Conservation (phyloP, 441 rosid species). For the Geranium incanum region DNA sequence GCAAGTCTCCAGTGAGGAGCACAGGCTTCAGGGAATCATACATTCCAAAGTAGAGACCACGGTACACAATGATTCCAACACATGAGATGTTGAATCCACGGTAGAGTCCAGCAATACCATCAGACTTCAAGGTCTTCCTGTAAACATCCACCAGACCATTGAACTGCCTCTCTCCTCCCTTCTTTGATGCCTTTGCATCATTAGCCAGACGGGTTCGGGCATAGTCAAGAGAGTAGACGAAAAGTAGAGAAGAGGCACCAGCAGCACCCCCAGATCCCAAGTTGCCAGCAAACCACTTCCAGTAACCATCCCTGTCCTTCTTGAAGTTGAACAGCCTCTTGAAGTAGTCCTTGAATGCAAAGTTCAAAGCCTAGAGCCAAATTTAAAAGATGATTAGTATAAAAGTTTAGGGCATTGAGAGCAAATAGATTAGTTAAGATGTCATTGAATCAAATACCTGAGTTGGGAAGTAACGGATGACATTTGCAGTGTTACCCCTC, state of each 20-base stretch:
- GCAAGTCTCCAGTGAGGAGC: slow-evolving; percentile 14
- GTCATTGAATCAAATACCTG: slow-evolving; percentile 15
- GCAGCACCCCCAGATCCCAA: too few species aligned
- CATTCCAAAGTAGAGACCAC: not conserved
- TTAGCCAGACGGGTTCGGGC: too few species aligned
- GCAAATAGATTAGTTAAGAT: not conserved
- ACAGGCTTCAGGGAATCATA: slow-evolving; percentile 24
- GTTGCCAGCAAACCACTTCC: not conserved
- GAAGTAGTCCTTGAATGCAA: slow-evolving; percentile 26
- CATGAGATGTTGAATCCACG: too few species aligned
- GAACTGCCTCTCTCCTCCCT: slow-evolving; percentile 24
- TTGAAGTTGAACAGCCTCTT: slow-evolving; percentile 24
- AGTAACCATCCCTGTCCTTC: slow-evolving; percentile 14
- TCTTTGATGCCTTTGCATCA: slow-evolving; percentile 19
- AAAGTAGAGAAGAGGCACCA: too few species aligned
- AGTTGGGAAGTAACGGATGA: slow-evolving; percentile 16
- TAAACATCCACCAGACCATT: slow-evolving; percentile 19
- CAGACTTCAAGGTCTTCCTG: slow-evolving; percentile 18
- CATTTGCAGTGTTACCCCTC: slow-evolving; percentile 23
- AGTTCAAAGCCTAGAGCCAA: slow-evolving; percentile 21
- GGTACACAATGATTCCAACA: too few species aligned
- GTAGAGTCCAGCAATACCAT: too few species aligned
- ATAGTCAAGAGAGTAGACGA: too few species aligned
- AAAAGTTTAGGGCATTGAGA: not conserved
- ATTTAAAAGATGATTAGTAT: not conserved